Base-by-base conservation (phyloP, 495 filamentous ascomycete genomes). In the Parmelia sp. region DNA sequence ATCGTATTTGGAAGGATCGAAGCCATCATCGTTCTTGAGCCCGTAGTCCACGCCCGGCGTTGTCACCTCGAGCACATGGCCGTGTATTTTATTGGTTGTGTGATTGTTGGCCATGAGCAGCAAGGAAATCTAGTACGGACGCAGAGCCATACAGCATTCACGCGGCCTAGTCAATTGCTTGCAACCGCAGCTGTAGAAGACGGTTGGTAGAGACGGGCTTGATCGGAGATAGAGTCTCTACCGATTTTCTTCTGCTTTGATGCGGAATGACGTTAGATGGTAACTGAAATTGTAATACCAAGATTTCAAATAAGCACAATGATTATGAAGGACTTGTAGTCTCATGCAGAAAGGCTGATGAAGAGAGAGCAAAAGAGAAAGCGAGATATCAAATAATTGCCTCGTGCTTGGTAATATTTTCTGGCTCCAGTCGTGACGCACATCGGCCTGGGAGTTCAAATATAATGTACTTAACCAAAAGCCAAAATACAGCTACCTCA, bases 1-100 rank as follows among this genome's bases (percentile, higher is more conserved):
- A 21, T 68, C 66, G 27, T 68, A 68, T 55, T 60, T 68, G 6
- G 66, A 56, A 12, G 66, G 66, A 49, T 68, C 66, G 33, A 65
- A 68, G 57, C 66, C 66, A 51, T 68, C 66, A 40, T 64, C 62
- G n/a, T 56, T 61, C 10, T 55, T 68, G n/a, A 68, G 58, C 3
- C 66, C 66, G 51, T 68, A 68, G 31, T 68, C 66, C n/a, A 58
- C 62, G 19, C 62, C 39, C 1, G 65, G 65, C 21, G 57, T 2
- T 31, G 44, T 25, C 4, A 35, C 31, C 35, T 31, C 33, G 40
- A 58, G 27, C 21, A 60, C 42, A 12, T 51, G 33, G 36, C 31
- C 56, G n/a, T 64, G 17, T 3, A 29, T 42, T 64, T 53, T 19
- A 29, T 33, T 15, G 21, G 31, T 56, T 27, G 4, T 8, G 23